Conservation (phyloP, 2,329 filamentous ascomycete species). For the Fusarium nelsonii region DNA sequence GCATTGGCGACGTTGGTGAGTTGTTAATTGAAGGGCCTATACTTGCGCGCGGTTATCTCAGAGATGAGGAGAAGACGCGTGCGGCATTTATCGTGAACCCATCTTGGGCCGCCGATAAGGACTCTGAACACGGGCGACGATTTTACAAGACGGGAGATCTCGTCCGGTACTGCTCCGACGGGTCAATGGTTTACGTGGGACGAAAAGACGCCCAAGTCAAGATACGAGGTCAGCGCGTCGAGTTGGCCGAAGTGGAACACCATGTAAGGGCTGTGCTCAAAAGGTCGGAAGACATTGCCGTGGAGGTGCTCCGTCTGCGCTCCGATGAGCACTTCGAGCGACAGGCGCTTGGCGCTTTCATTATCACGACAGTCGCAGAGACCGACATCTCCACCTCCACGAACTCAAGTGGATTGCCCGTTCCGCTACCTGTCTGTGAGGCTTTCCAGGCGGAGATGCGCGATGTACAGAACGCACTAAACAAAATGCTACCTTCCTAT, state of each 20-base stretch:
- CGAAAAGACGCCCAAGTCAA: conserved; percentile 18
- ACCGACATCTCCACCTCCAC: conserved; percentile 10
- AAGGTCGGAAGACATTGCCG: conserved; percentile 8
- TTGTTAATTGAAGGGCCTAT: conserved; percentile 14
- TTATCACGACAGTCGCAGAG: conserved; percentile 4
- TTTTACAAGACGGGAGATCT: conserved; percentile 18
- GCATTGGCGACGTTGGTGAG: conserved; percentile 7
- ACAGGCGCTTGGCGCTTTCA: conserved; percentile 7
- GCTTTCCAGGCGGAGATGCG: conserved; percentile 15
- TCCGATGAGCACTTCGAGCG: conserved; percentile 12
- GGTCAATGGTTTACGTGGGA: conserved; percentile 11
- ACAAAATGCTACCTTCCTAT: conserved; percentile 10
- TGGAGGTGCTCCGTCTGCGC: conserved; percentile 11
- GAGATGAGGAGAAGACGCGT: conserved; percentile 12
- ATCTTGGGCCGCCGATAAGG: conserved; percentile 4
- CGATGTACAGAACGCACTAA: conserved; percentile 12
- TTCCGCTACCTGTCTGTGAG: conserved; percentile 12
- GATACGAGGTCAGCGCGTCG: conserved; percentile 14
- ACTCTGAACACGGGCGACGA: conserved; percentile 4
- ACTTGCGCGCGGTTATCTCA: conserved; percentile 13
- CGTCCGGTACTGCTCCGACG: conserved; percentile 9
- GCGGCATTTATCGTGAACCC: conserved; percentile 11
- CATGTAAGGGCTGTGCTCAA: conserved; percentile 14
- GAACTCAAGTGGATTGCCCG: conserved; percentile 11
- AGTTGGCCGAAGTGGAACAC: conserved; percentile 18